These are phyloP conservation scores for Sutorius eximius DNA, from an alignment of 1,284 basidiomycete genomes.

Conservation along the genomic window DNA sequence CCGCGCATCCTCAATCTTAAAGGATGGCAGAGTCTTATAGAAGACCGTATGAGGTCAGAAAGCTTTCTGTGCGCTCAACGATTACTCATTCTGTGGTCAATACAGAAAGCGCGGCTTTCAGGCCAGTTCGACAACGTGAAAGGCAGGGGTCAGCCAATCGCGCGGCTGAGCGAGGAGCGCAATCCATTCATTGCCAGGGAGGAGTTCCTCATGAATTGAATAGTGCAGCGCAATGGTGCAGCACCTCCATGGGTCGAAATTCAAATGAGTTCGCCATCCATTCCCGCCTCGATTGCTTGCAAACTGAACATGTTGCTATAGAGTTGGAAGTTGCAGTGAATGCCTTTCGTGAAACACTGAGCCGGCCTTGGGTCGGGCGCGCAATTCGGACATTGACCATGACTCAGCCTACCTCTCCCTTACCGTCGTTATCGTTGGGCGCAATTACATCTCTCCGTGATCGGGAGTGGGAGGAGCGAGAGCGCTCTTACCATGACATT, in stretches of 20 bases:
- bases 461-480: constrained; percentile 70
- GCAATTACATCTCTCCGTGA: constrained; percentile 59
- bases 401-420: constrained; percentile 42
- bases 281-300: constrained; percentile 1
- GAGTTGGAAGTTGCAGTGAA: constrained; percentile 57
- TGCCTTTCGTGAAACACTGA: constrained; percentile 65
- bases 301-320: constrained; percentile 36
- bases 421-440: constrained; percentile 45
- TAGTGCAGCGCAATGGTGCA: constrained; percentile 82
- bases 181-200: constrained; percentile 83
- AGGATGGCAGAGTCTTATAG: constrained; percentile 75
- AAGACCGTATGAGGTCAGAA: constrained; percentile 77
- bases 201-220: constrained; percentile 87
- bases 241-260: constrained; percentile 91
- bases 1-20: constrained; percentile 48
- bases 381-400: constrained; percentile 60
- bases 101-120: constrained; percentile 61
- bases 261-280: constrained; percentile 58
- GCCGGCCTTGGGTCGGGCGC: constrained; percentile 66
- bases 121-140: constrained; percentile 76
- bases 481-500: constrained; percentile 68
- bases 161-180: constrained; percentile 57
- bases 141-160: constrained; percentile 74
- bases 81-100: neutral
- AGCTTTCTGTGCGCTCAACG: neutral